Evolutionary conservation across 2,329 filamentous ascomycete species (phyloP).

Genomic region (Achaetomium macrosporum): DNA sequence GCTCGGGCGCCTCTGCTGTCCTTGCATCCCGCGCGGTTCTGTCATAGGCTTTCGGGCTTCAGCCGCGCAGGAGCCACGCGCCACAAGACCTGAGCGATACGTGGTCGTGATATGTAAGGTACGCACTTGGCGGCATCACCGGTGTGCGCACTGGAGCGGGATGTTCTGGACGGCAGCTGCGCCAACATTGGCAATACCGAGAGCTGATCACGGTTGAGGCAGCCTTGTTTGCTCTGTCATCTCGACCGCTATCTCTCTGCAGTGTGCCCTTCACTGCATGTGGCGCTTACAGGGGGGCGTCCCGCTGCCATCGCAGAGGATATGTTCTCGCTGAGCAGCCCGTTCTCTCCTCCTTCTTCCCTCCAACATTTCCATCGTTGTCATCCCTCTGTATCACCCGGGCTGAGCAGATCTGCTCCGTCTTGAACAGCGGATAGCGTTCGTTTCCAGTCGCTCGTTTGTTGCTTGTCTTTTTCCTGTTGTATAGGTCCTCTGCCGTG

Average conservation of each 20-base stretch:
- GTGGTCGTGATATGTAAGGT: neutral
- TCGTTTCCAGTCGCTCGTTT: conserved; percentile 15
- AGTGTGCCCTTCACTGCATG: conserved; percentile 11
- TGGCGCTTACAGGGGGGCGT: conserved; percentile 8
- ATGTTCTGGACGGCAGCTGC: neutral
- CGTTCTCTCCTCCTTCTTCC: neutral
- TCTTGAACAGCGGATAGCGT: conserved; percentile 5
- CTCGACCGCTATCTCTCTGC: conserved; percentile 2
- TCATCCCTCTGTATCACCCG: conserved; percentile 14
- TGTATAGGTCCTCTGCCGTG: conserved; percentile 3
- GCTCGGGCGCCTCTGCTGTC: neutral
- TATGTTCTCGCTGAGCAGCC: neutral
- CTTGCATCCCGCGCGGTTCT: conserved; percentile 2
- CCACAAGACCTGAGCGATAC: conserved; percentile 9
- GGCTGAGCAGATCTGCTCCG: conserved; percentile 1
- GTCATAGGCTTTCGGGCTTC: conserved; percentile 3
- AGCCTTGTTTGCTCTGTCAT: neutral
- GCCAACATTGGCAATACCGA: neutral
- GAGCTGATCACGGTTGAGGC: conserved; percentile 6
- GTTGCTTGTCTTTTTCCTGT: neutral
- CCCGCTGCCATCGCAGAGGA: neutral
- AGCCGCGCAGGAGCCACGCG: conserved; percentile 5
- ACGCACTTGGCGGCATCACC: no score
- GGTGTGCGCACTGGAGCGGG: neutral
- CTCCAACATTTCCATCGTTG: neutral